A percentile compares a stretch with the other conserved stretches of the same genome.
These are phyloP conservation scores for Cylindrodendrum hubeiense DNA, from an alignment of 2,329 filamentous ascomycete species.

Conservation along the genomic window DNA sequence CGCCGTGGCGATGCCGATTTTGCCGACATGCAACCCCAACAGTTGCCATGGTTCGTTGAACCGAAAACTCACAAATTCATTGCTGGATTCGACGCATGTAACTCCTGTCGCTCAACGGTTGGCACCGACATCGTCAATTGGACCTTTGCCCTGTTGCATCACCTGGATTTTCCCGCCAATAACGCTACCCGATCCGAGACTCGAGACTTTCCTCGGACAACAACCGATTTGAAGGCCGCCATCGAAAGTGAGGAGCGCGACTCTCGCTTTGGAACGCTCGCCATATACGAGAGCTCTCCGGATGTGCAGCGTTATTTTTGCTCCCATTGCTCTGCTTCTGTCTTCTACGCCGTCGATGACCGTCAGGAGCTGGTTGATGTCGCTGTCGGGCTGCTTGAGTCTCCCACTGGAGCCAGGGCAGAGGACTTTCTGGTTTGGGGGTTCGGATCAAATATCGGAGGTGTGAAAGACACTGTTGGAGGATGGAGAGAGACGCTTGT, in stretches of 20 bases:
- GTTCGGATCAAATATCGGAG: slow-evolving; percentile 44
- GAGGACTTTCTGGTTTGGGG: slow-evolving; percentile 59
- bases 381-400: slow-evolving; percentile 58
- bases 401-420: slow-evolving; percentile 58
- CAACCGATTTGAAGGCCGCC: slow-evolving; percentile 48
- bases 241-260: slow-evolving; percentile 48
- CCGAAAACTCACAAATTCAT: slow-evolving; percentile 55
- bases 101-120: slow-evolving; percentile 58
- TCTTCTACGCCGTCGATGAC: slow-evolving; percentile 59
- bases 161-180: slow-evolving; percentile 51
- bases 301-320: slow-evolving; percentile 63
- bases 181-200: not conserved
- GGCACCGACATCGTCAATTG: slow-evolving; percentile 60
- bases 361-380: slow-evolving; percentile 57
- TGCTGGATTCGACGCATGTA: slow-evolving; percentile 58
- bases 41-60: slow-evolving; percentile 58
- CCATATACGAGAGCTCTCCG: slow-evolving; percentile 57
- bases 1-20: slow-evolving; percentile 47
- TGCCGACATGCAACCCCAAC: slow-evolving; percentile 23
- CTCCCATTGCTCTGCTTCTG: slow-evolving; percentile 57
- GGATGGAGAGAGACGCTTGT: slow-evolving; percentile 34
- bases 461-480: slow-evolving; percentile 20
- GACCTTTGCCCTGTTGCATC: slow-evolving; percentile 55
- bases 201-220: slow-evolving; percentile 23
- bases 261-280: slow-evolving; percentile 56